These are phyloP conservation scores for Pseudogymnoascus verrucosus DNA, from an alignment of 2,329 filamentous ascomycete genomes.

Conservation along the genomic window DNA sequence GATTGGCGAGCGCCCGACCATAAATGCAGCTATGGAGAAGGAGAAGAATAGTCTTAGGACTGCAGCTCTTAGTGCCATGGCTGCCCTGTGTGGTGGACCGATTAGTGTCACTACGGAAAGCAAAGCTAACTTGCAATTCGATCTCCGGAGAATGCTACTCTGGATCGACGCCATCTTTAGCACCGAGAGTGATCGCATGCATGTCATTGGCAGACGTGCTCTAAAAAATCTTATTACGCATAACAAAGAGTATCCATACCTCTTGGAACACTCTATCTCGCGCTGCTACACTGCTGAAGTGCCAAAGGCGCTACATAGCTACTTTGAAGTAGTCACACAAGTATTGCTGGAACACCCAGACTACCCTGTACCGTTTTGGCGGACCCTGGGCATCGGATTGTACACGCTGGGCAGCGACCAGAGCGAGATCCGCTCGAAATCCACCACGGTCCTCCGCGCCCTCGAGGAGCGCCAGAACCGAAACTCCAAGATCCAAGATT, in stretches of 20 bases:
- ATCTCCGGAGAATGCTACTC: slow-evolving; percentile 81
- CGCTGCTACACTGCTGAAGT: slow-evolving; percentile 80
- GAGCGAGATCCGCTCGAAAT: slow-evolving; percentile 81
- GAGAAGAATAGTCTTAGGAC: slow-evolving; percentile 89
- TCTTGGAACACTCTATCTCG: slow-evolving; percentile 83
- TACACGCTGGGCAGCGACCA: slow-evolving; percentile 91
- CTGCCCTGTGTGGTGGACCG: slow-evolving; percentile 77
- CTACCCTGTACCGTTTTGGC: slow-evolving; percentile 83
- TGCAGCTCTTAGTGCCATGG: slow-evolving; percentile 91
- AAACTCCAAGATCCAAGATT: slow-evolving; percentile 88
- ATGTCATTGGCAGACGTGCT: slow-evolving; percentile 79
- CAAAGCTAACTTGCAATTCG: slow-evolving; percentile 80
- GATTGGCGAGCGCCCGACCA: slow-evolving; percentile 64
- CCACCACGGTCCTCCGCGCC: slow-evolving; percentile 68
- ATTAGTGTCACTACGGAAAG: slow-evolving; percentile 84
- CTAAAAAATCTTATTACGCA: slow-evolving; percentile 83
- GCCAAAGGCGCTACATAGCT: slow-evolving; percentile 82
- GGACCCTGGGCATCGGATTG: slow-evolving; percentile 75
- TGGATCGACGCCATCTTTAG: slow-evolving; percentile 97
- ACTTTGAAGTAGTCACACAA: slow-evolving; percentile 85
- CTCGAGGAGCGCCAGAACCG: slow-evolving; percentile 77
- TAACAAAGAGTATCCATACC: slow-evolving; percentile 77
- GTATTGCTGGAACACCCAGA: slow-evolving; percentile 78
- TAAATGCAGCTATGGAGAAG: slow-evolving; percentile 89
- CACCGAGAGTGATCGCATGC: slow-evolving; percentile 83